Base-by-base conservation (phyloP, 2,329 filamentous ascomycete genomes). In the Diaporthe sp. region DNA sequence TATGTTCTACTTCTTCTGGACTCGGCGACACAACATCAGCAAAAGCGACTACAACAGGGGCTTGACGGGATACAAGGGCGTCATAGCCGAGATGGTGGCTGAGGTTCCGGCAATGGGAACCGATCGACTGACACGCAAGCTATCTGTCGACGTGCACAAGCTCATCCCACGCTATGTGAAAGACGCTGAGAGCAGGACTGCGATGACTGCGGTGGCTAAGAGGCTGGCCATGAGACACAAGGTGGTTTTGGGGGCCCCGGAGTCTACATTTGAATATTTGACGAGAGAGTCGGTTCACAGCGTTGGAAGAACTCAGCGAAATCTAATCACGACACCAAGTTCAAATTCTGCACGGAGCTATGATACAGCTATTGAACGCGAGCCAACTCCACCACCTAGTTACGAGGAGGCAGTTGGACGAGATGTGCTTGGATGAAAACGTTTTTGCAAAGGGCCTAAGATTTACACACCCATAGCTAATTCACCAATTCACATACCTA, bases 91-190 rank as follows among this genome's bases (percentile, higher is more conserved):
- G 69, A 76, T 78, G 47, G 58, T 77, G n/a, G 61, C 30, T 28
- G 76, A 78, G 45, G 54, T 77, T 17, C 70, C 77, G 2, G 52
- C 19, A 0, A 71, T 52, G 17, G 77, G 77, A 5, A 58, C 67
- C 1, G 76, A 76, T 67, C 76, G 77, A 1, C 70, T 78, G n/a
- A 42, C 45, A 3, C 73, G 77, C 19, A 78, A 77, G 45, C 50
- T 78, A 9, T 78, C 74, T n/a, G 66, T 77, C 8, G 77, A 78
- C 45, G 66, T 75, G 15, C 45, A 76, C 28, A 19, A 70, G 28
- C 58, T 77, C 19, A 78, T 77, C 22, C 75, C 76, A 5, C 28
- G 7, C 19, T 72, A 55, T 35, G 35, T 72, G 12, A 54, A 33
- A 15, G 12, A 52, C 19, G 7, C 35, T 8, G 25, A 28, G 4